Evolutionary conservation across 2,329 filamentous ascomycete species (phyloP), one percentile per base, ranked within the genome.

Genomic region (Gliomastix tumulicola): DNA sequence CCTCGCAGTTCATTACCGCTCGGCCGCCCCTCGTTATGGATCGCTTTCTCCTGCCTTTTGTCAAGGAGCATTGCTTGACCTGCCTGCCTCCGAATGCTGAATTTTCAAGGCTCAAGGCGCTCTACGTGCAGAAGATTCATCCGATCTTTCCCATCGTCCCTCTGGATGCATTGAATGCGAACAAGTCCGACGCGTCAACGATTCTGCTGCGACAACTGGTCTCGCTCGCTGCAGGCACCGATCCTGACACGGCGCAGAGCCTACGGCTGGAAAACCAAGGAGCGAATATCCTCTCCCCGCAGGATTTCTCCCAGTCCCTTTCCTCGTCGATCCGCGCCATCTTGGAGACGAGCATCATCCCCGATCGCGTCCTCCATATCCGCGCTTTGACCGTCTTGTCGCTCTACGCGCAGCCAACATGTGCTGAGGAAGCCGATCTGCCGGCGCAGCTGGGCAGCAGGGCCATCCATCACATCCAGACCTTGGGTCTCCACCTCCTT

Each of bases 401-500:
- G 0, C 57, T 79, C n/a, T 79, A 76, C 45, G 69, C 68, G n/a
- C 74, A 80, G 40, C 71, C 72, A 1, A 64, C 63, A 5, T 63
- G 62, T 31, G 60, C 69, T 3, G 68, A 73, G 22, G 74, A 79
- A 43, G 65, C 70, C 10, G 71, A 78, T 44, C 48, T 71, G 5
- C 71, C 75, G 0, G 66, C 74, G 2, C 65, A 75, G 20, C 52
- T 78, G 3, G 70, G 68, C 20, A 66, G 63, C 7, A 63, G 68
- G 15, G 75, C 75, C 2, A 63, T 76, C 8, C 74, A 79, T 36
- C 71, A 79, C 38, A 65, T 71, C 27, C 69, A 77, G 28, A 77
- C 73, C 0, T 55, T 79, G 1, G 58, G 76, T 2, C 48, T 79
- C 15, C 76, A 81, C 37, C 60, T 80, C 0, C 42, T 65, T 0